Evolutionary conservation across 2,329 filamentous ascomycete species (phyloP).

Genomic region (Pseudogymnoascus sp.): DNA sequence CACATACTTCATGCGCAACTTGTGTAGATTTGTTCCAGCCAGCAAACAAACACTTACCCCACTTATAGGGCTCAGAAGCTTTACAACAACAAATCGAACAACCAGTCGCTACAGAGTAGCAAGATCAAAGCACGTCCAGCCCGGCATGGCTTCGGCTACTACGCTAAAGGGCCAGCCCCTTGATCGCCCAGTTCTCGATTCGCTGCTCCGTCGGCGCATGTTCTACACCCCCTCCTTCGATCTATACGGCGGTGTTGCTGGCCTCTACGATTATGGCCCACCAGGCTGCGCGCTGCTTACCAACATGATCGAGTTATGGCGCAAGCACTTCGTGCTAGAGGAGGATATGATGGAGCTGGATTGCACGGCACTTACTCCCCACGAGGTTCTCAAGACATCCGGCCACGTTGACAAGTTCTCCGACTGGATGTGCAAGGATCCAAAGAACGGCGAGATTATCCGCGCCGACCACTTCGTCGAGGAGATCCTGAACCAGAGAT

Average conservation of each 20-base stretch:
- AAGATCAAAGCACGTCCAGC: constrained; percentile 29
- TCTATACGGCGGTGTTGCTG: constrained; percentile 83
- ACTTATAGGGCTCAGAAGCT: constrained; percentile 24
- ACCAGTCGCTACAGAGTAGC: constrained; percentile 26
- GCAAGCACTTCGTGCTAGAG: constrained; percentile 66
- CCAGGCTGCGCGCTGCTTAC: constrained; percentile 62
- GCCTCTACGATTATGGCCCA: constrained; percentile 67
- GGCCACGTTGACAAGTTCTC: constrained; percentile 93
- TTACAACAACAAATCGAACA: constrained; percentile 29
- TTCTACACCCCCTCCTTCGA: constrained; percentile 97
- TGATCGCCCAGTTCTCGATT: constrained; percentile 74
- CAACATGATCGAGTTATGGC: constrained; percentile 65
- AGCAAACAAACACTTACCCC: constrained; percentile 21
- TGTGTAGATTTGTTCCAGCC: constrained; percentile 32
- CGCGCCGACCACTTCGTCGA: constrained; percentile 95
- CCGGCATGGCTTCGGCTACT: constrained; percentile 54
- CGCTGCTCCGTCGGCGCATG: constrained; percentile 76
- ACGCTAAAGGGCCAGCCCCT: constrained; percentile 87
- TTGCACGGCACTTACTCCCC: constrained; percentile 86
- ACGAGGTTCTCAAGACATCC: constrained; percentile 88
- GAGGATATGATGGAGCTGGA: constrained; percentile 71
- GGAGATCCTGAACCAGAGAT: constrained; percentile 76
- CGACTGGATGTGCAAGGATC: constrained; percentile 99
- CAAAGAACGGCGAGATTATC: constrained; percentile 94
- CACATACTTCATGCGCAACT: constrained; percentile 30